Base-by-base conservation (phyloP, 1,139 yeast genomes). In the Zygoascus sp. region DNA sequence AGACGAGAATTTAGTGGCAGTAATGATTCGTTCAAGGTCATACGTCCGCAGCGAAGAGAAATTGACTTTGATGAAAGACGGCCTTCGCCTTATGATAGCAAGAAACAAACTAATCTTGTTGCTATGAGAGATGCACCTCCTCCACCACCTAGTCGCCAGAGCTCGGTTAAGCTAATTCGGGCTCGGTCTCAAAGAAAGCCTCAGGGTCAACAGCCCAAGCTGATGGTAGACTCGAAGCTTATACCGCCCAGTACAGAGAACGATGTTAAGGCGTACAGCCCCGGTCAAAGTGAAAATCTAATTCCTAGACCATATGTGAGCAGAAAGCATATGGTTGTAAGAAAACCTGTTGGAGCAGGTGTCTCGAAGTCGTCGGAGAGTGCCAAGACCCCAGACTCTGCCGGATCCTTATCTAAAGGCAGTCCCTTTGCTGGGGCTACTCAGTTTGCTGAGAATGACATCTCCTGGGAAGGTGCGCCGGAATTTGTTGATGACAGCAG, bases 21-120 rank as follows among this genome's bases (percentile, higher is more conserved):
- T 15, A 60, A 59, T 32, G 72, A 69, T 48, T 70, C 86, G 0
- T 86, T 87, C 60, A 74, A 83, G 52, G 83, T 86, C 0, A 73
- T 86, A 11, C 66, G 90, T 32, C 79, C 81, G n/a, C 79, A 76
- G 37, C 71, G 76, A 13, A 69, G 77, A 23, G 94, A 84, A 59
- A 85, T 87, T 49, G 89, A 88, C 65, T 86, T 87, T 61, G 94
- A 87, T 58, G 82, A 86, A 58, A 72, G 90, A 47, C 69, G 95
- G 39, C 80, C 81, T 44, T 82, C 95, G 0, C 95, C 95, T 0
- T 83, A 77, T 57, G 80, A 75, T 39, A 27, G 28, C 10, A 54
- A 57, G 17, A 46, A 53, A 22, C 51, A 51, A 25, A 41, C 54
- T 25, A 57, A 52, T 47, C 62, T 84, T 20, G 77, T 82, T 10